A percentile compares a stretch with the other conserved stretches of the same genome.
These are phyloP conservation scores for Chrysosporium queenslandicum DNA, from an alignment of 2,329 filamentous ascomycete species.

Conservation along the genomic window DNA sequence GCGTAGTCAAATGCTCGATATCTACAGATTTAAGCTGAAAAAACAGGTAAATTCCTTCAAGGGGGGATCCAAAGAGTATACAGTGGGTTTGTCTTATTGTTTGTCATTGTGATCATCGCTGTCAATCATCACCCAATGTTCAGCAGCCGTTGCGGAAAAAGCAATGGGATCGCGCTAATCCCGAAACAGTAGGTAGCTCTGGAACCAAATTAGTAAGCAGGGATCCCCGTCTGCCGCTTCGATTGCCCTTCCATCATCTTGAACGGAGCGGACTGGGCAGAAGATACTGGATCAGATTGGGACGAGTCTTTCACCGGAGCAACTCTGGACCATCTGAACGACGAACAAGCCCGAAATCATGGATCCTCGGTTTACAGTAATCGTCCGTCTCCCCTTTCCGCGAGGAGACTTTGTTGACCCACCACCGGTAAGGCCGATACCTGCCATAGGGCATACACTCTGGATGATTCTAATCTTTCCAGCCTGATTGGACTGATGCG, in stretches of 20 bases:
- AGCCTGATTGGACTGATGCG: constrained; percentile 78
- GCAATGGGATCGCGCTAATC: neutral
- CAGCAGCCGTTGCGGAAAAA: neutral
- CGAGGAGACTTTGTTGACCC: constrained; percentile 85
- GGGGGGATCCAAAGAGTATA: too few species aligned
- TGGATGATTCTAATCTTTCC: neutral
- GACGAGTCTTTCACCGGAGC: too few species aligned
- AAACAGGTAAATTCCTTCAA: too few species aligned
- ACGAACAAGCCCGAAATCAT: neutral
- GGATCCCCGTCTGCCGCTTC: too few species aligned
- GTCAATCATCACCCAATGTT: neutral
- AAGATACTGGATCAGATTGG: too few species aligned
- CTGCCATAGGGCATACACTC: neutral
- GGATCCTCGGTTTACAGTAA: constrained; percentile 51
- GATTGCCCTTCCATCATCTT: too few species aligned
- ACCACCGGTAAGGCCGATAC: constrained; percentile 55
- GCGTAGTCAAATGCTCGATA: too few species aligned
- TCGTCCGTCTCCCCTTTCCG: constrained; percentile 80
- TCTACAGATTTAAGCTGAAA: too few species aligned
- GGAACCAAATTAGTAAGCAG: neutral
- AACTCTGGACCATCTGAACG: too few species aligned
- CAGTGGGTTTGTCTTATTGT: too few species aligned
- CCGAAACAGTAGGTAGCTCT: neutral
- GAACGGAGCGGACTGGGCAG: too few species aligned
- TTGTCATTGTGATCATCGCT: neutral